phyloP scores from a whole-genome alignment of 257 asterid genomes.

The Nicotiana benthamiana region DNA sequence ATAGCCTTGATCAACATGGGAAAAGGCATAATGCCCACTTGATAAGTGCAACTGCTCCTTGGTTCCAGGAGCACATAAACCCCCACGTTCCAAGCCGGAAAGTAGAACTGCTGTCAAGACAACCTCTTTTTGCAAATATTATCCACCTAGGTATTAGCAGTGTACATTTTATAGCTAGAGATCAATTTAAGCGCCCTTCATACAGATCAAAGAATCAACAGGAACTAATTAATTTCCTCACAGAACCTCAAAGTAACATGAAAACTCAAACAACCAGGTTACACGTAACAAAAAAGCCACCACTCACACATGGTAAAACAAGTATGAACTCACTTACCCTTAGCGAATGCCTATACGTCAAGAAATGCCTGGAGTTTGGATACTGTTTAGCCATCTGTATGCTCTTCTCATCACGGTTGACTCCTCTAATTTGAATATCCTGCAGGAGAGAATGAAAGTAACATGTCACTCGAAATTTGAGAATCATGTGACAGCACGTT shows the following conservation, averaged over 20 bases:
- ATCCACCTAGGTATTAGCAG: not conserved
- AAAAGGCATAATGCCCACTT: not conserved
- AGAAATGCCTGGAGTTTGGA: slow-evolving; percentile 93
- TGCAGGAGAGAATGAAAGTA: slow-evolving; percentile 14
- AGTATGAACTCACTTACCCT: slow-evolving; percentile 46
- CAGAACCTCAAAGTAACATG: not conserved
- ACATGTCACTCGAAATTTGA: not conserved
- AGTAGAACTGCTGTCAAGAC: not conserved
- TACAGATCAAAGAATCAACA: not conserved
- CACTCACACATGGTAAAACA: not conserved
- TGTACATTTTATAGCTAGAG: not conserved
- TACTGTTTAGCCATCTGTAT: slow-evolving; percentile 72
- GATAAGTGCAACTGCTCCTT: slow-evolving; percentile 2
- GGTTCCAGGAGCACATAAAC: not conserved
- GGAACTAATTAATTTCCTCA: not conserved
- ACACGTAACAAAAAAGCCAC: not conserved
- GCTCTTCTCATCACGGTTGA: slow-evolving; percentile 81
- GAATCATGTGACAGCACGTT: not conserved
- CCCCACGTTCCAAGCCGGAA: not conserved
- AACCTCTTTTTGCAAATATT: not conserved
- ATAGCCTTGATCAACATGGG: not conserved
- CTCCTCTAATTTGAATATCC: slow-evolving; percentile 98
- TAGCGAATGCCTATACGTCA: slow-evolving; percentile 86
- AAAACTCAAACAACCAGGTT: not conserved
- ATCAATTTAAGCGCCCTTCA: not conserved